Base-by-base conservation (phyloP, 1,139 yeast genomes). In the Yamadazyma siamensis region DNA sequence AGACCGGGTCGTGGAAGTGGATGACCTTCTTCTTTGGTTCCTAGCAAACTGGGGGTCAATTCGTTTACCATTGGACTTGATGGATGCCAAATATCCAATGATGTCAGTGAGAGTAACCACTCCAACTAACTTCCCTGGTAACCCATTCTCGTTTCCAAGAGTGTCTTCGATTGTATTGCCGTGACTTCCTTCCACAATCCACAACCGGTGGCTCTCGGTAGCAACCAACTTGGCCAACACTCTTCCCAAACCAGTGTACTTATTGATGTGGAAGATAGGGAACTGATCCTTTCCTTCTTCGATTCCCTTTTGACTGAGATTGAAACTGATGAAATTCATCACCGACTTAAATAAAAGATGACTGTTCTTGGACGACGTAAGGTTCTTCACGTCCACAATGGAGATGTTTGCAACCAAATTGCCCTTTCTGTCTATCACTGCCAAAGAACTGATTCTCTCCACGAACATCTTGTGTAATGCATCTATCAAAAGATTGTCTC, bases 211-310 rank as follows among this genome's bases (percentile, higher is more conserved):
- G 10, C 95, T 77, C 55, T 81, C 82, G 4, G 98, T 91, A 8
- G 97, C 97, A 16, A 91, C 96, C 46, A 91, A 69, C 58, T 91
- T 91, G 28, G 97, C 97, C 48, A 91, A 74, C 8, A 94, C 88
- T 54, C 96, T 75, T 16, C 89, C 95, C 29, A 91, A 71, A 0
- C 94, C 80, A 10, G 94, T 78, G 27, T 74, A 73, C 38, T 77
- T 75, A 42, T 84, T 82, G 19, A 89, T 96, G 56, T 89, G 95
- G 72, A 91, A 91, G 28, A 91, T 89, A 11, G 98, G 98, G 69
- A 81, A 89, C 28, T 94, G 89, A 62, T 91, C 98, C 59, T 89
- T 88, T 33, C 96, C 96, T 52, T 88, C 91, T 50, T 82, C 94
- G 20, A 91, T 71, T 11, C 97, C 98, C 50, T 95, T 80, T 40